Percentiles rank a stretch among this genome's conserved stretches.
phyloP scores from a whole-genome alignment of 1,139 yeast species.

The Nakaseomyces glabratus region DNA sequence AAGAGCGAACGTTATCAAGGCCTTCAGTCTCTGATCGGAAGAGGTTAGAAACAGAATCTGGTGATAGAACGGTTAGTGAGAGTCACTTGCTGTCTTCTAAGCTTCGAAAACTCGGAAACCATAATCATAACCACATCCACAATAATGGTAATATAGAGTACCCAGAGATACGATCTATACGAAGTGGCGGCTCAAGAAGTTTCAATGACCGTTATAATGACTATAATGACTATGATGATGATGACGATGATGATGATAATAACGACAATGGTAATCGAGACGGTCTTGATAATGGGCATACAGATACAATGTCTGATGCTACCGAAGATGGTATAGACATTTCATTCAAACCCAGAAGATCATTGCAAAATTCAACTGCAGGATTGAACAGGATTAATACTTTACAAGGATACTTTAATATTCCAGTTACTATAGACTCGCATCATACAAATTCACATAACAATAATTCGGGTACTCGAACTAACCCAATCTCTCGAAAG shows the following conservation, averaged over 20 bases:
- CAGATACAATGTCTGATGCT: background rate
- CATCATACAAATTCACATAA: constrained; percentile 6
- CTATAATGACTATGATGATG: constrained; percentile 6
- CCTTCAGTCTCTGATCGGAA: too few species aligned
- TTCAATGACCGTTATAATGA: constrained; percentile 1
- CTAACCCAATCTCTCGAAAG: constrained; percentile 3
- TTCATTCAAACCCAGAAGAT: constrained; percentile 16
- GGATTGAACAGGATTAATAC: constrained; percentile 17
- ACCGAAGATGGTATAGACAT: constrained; percentile 10
- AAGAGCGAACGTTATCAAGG: too few species aligned
- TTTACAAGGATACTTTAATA: constrained; percentile 15
- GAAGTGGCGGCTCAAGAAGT: constrained; percentile 2
- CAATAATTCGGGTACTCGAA: background rate
- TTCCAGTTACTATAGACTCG: constrained; percentile 16
- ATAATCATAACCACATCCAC: too few species aligned
- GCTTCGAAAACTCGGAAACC: too few species aligned
- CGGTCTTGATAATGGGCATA: background rate
- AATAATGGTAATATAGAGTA: too few species aligned
- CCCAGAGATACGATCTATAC: constrained; percentile 6
- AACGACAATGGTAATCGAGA: constrained; percentile 4
- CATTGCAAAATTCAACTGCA: constrained; percentile 19
- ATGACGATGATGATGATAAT: constrained; percentile 8
- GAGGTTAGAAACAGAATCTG: too few species aligned
- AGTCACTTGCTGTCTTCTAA: too few species aligned
- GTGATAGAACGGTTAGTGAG: too few species aligned